Evolutionary conservation across 2,329 filamentous ascomycete species (phyloP), one percentile per base, ranked within the genome.

Genomic region (Neofusicoccum laricinum): DNA sequence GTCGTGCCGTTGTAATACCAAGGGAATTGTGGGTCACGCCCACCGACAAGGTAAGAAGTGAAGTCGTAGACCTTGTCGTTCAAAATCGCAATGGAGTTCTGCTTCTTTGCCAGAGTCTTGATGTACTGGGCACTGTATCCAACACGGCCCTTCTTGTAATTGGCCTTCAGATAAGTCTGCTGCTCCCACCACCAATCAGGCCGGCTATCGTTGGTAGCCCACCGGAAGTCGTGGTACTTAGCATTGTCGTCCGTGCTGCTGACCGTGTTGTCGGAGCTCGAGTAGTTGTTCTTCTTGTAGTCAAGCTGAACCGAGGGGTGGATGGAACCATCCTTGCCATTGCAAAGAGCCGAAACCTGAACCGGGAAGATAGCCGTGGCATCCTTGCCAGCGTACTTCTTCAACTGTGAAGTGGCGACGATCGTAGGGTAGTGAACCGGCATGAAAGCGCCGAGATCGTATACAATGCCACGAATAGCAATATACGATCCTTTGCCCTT

Each of bases 141-240:
- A 58, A 99, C 82, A 67, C 88, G 89, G 55, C 95, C 95, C 76
- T 96, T 96, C 78, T 90, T 90, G 82, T 90, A 98, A 69, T 88
- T 89, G 36, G 86, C 78, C 70, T 89, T 90, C 61, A 99, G 80
- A 75, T 88, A 87, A 36, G 88, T 83, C 85, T 97, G 92, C 75
- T 93, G 88, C 79, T 99, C 92, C 64, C 85, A 89, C 79, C 94
- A 98, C 95, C 95, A 99, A 73, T 97, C 92, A 1, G 89, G 88
- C 11, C 93, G 89, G 58, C 85, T 89, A 73, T 97, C 91, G 68
- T 93, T 92, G 38, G 86, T 92, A 73, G 86, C 93, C 73, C 85
- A 88, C 65, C 95, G 88, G 86, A 99, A 99, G 75, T 99, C 95
- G 73, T 99, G 95, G 75, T 96, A 99, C 67, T 86, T 81, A 21